phyloP scores from a whole-genome alignment of 139 green algal species.

The Coelastrella sp. region DNA sequence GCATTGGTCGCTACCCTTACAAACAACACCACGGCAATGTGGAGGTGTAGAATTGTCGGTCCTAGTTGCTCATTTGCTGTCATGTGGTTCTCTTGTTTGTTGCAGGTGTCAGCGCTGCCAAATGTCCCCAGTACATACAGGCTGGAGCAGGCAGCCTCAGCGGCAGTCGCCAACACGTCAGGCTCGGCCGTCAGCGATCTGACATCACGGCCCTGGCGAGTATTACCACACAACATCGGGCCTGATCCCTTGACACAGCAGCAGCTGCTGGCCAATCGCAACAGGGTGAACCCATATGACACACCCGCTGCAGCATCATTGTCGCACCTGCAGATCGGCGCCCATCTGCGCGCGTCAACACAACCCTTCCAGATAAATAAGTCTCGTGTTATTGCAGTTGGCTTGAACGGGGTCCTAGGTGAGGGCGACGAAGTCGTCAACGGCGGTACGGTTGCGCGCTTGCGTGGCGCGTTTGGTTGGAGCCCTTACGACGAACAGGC shows the following conservation, averaged over 20 bases:
- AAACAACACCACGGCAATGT: neutral
- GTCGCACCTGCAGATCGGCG: neutral
- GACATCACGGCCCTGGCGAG: neutral
- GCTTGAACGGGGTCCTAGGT: neutral
- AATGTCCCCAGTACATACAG: neutral
- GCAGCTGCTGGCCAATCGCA: neutral
- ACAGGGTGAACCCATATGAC: neutral
- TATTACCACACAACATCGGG: neutral
- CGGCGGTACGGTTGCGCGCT: neutral
- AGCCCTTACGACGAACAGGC: conserved; percentile 30
- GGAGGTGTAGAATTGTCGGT: neutral
- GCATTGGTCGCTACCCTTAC: neutral
- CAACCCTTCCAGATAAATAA: neutral
- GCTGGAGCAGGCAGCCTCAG: conserved; percentile 10
- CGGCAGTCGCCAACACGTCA: neutral
- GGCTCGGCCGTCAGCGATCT: neutral
- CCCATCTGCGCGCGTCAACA: neutral
- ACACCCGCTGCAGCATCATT: neutral
- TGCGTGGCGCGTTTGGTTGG: conserved; percentile 23
- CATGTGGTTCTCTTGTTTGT: neutral
- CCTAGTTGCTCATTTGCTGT: neutral
- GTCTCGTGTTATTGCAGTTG: neutral
- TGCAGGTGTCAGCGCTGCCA: conserved; percentile 10
- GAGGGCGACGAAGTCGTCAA: conserved; percentile 30
- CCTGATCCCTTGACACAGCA: conserved; percentile 8